These are phyloP conservation scores for Symbiodinium pilosum DNA, from an alignment of 73 alveolate genomes.

Conservation along the genomic window DNA sequence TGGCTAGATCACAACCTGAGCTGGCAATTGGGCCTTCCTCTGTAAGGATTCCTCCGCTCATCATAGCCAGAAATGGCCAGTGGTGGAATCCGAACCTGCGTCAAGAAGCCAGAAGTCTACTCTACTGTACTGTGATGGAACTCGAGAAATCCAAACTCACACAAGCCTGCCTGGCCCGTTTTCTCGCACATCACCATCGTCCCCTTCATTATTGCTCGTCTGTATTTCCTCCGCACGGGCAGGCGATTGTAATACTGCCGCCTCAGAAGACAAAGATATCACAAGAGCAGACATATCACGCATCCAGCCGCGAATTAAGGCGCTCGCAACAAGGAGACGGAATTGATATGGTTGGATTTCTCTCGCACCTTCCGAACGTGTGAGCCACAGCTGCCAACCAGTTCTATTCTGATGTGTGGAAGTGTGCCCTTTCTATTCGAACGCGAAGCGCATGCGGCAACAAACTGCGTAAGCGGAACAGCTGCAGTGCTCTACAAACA, in stretches of 20 bases:
- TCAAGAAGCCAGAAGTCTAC: neutral
- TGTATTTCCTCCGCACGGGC: constrained; percentile 65
- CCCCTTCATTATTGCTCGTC: constrained; percentile 18
- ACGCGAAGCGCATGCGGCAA: too few species aligned
- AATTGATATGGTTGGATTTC: constrained; percentile 25
- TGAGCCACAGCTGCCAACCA: too few species aligned
- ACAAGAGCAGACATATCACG: neutral
- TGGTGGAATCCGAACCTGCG: constrained; percentile 73
- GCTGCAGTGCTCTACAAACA: too few species aligned
- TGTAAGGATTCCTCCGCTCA: constrained; percentile 66
- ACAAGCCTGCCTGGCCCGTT: constrained; percentile 56
- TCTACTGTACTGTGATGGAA: too few species aligned
- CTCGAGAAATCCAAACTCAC: too few species aligned
- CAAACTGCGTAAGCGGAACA: too few species aligned
- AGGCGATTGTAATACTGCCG: constrained; percentile 52
- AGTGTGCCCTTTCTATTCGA: too few species aligned
- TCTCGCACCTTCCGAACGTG: constrained; percentile 76
- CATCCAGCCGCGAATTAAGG: neutral
- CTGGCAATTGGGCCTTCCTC: constrained; percentile 92
- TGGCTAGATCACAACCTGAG: too few species aligned
- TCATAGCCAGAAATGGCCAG: constrained; percentile 83
- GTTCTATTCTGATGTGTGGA: too few species aligned
- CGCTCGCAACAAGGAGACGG: constrained; percentile 30
- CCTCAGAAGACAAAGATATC: neutral
- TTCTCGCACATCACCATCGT: constrained; percentile 83